Conservation (phyloP, 2,329 filamentous ascomycete species). For the Drechmeria coniospora region DNA sequence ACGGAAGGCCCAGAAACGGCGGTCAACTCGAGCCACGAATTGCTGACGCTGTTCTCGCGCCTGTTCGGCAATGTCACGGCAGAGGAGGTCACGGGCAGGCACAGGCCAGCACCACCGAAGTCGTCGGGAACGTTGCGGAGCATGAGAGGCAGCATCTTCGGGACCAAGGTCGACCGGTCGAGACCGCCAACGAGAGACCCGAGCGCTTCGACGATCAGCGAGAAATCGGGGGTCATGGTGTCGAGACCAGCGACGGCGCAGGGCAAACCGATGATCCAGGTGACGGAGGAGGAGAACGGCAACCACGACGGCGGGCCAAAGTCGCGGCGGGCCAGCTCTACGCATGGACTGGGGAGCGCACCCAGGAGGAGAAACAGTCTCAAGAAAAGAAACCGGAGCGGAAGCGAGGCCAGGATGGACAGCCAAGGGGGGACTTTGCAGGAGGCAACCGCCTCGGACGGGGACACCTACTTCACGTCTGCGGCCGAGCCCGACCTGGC, state of each 20-base stretch:
- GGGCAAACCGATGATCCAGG: constrained; percentile 55
- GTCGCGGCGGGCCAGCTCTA: constrained; percentile 20
- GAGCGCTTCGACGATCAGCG: constrained; percentile 18
- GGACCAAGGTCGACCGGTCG: constrained; percentile 34
- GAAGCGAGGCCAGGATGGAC: constrained; percentile 27
- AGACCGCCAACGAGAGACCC: constrained; percentile 25
- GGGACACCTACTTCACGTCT: constrained; percentile 35
- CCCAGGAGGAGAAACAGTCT: constrained; percentile 35
- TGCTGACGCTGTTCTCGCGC: constrained; percentile 66
- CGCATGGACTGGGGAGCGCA: constrained; percentile 25
- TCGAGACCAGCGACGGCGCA: constrained; percentile 24
- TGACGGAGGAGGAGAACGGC: constrained; percentile 52
- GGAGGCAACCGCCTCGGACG: constrained; percentile 29
- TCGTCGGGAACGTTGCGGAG: constrained; percentile 58
- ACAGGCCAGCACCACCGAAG: constrained; percentile 42
- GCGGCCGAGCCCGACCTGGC: constrained; percentile 23
- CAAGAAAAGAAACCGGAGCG: constrained; percentile 36
- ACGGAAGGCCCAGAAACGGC: constrained; percentile 72
- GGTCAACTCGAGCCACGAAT: constrained; percentile 75
- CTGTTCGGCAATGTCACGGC: constrained; percentile 50
- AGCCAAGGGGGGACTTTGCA: constrained; percentile 25
- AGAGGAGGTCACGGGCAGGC: constrained; percentile 26
- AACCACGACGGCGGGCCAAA: constrained; percentile 15
- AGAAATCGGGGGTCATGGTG: constrained; percentile 18
- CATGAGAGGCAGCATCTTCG: constrained; percentile 63